Base-by-base conservation (phyloP, 768 basidiomycete species). In the Butyriboletus loyo region DNA sequence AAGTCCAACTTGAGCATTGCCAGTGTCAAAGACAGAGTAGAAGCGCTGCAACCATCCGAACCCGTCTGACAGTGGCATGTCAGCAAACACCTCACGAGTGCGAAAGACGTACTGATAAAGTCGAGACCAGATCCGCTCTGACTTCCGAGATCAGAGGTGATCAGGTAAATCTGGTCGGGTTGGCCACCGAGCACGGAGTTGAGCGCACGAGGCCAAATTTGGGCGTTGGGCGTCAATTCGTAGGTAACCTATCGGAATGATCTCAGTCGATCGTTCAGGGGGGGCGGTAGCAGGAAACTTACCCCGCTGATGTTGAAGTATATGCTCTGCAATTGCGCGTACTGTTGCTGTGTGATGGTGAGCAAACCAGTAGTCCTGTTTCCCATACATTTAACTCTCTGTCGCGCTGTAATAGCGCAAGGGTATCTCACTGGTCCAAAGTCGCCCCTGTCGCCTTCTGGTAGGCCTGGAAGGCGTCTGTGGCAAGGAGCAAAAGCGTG, bases 131-230 rank as follows among this genome's bases (percentile, higher is more conserved):
- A 67, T 2, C 84, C 84, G 48, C 73, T 78, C 46, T 58, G 55
- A 48, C 62, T 65, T 31, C 83, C 82, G 36, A 85, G 61, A 59
- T 84, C 81, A 19, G 73, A 73, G n/a, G 75, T 70, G 59, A 85
- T 73, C 54, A 84, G 72, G 58, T 85, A 86, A 56, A 86, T 85
- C 49, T 67, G 66, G 59, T 64, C 59, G 5, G 69, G 56, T 25
- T 69, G 64, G 41, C 87, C 87, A 50, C 84, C 84, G 14, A 89
- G 75, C 31, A 69, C 67, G 15, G 71, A 66, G 70, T 88, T 87
- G 54, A 82, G 71, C 4, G 72, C 61, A 42, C 82, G 79, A 1
- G 85, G 85, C 83, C 85, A 87, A 55, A 84, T 81, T 73, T 89
- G 86, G 4, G 82, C 85, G 59, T 86, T 83, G 15, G 81, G 63